Evolutionary conservation across 1,284 basidiomycete genomes (phyloP), one percentile per base, ranked within the genome.

Genomic region (Amylostereum chailletii): DNA sequence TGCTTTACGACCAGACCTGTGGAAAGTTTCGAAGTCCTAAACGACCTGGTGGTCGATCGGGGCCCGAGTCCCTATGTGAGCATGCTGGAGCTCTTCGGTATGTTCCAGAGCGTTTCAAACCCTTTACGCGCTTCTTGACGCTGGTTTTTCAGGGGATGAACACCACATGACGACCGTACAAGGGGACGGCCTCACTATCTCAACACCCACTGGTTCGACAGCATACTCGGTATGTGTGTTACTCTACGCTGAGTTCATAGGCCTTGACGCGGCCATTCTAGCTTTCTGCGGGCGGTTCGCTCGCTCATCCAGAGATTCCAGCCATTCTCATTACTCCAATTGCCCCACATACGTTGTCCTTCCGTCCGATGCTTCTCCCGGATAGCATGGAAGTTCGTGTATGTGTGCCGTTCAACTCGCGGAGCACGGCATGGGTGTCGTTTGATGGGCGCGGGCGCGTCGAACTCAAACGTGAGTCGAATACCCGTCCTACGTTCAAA

Each of bases 91-190:
- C 75, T 99, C 10, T 99, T 99, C 61, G 95, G 95, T 93, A 60
- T 60, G 84, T 71, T 32, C 11, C 47, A 51, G 40, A 49, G 19
- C 9, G 44, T 26, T 3, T 40, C 41, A 27, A 10, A 9, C 26
- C 7, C 26, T 2, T 6, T 32, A 4, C 34, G 3, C 42, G 27
- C 3, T 29, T 39, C 34, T 42, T 31, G 3, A 60, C 43, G 36
- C n/a, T 5, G 42, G 46, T 44, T 33, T 32, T 49, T 31, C 54
- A 96, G 94, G 93, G 53, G 96, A 99, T 62, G 95, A 99, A 59
- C 92, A 98, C 65, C 96, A 99, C 71, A 86, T 99, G 78, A 99
- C 96, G 0, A 99, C 96, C 0, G 96, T 98, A 1, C 96, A 99
- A 69, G 96, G 95, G 0, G 96, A 99, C 62, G 96, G 96, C 2